Percentiles rank a stretch among this genome's conserved stretches.
Evolutionary conservation across 164 flowering plant genomes (phyloP).

Genomic region (Cinnamomum chago): DNA sequence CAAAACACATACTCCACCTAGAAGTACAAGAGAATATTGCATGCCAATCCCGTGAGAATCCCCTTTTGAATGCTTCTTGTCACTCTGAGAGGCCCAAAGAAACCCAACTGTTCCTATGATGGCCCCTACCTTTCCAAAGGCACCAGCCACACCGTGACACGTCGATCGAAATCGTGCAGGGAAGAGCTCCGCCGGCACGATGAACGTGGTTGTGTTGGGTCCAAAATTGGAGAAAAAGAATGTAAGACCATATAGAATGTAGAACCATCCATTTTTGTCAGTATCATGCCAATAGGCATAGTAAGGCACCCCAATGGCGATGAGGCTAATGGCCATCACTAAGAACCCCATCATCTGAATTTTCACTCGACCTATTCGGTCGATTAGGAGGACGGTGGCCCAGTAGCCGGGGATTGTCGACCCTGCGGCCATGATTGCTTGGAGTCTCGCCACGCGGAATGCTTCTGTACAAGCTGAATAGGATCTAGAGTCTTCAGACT

Average conservation of each 20-base stretch:
- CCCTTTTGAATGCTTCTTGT: not conserved
- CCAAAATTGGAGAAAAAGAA: constrained; percentile 68
- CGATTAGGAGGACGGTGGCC: constrained; percentile 48
- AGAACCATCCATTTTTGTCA: constrained; percentile 27
- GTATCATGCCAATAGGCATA: constrained; percentile 15
- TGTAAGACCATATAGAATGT: constrained; percentile 44
- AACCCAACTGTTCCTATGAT: constrained; percentile 54
- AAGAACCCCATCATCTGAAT: constrained; percentile 56
- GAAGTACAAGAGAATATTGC: constrained; percentile 25
- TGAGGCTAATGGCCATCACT: constrained; percentile 35
- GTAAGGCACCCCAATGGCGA: constrained; percentile 38
- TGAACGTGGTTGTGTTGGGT: constrained; percentile 68
- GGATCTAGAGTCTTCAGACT: not conserved
- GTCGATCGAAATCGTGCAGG: constrained; percentile 69
- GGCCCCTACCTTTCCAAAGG: constrained; percentile 61
- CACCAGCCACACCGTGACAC: constrained; percentile 64
- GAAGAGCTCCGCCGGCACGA: constrained; percentile 66
- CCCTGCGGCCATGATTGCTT: constrained; percentile 42
- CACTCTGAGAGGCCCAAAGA: constrained; percentile 40
- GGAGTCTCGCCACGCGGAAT: constrained; percentile 30
- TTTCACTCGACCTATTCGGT: constrained; percentile 44
- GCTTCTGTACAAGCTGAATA: constrained; percentile 32
- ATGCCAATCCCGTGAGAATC: constrained; percentile 15
- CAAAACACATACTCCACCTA: constrained; percentile 40
- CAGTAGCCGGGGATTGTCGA: constrained; percentile 67